phyloP scores from a whole-genome alignment of 1,139 yeast genomes.

The Saccharomyces hybrid region DNA sequence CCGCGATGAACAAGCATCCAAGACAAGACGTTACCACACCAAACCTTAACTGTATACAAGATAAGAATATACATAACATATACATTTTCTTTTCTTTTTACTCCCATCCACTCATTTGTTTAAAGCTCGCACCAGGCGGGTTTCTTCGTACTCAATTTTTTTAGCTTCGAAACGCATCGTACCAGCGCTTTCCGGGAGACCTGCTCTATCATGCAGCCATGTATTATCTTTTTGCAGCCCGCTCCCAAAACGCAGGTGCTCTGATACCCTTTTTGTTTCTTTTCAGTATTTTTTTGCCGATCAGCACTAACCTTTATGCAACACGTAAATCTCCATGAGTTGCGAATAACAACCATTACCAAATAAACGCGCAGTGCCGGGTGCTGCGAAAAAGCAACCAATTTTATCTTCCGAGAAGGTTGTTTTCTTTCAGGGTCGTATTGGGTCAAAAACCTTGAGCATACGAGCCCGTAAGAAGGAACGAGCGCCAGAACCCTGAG shows the following conservation, averaged over 20 bases:
- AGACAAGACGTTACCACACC: background rate
- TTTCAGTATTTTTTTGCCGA: background rate
- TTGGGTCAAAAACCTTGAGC: background rate
- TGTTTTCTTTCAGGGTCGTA: background rate
- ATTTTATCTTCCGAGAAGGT: background rate
- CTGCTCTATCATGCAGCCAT: background rate
- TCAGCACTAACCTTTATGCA: background rate
- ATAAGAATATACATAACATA: conserved; percentile 1
- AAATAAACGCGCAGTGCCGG: background rate
- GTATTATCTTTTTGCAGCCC: background rate
- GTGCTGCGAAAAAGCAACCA: background rate
- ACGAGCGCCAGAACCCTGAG: background rate
- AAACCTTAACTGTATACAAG: background rate
- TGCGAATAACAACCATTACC: background rate
- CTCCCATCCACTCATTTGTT: background rate
- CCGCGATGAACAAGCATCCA: background rate
- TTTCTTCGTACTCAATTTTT: background rate
- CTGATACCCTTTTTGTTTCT: background rate
- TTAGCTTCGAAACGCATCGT: background rate
- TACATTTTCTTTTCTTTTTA: background rate
- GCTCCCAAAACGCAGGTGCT: background rate
- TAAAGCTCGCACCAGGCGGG: background rate
- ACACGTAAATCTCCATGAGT: background rate
- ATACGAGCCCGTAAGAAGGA: background rate
- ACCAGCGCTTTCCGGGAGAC: background rate